A percentile compares a stretch with the other conserved stretches of the same genome.
These are phyloP conservation scores for Fusarium subtropicale DNA, from an alignment of 2,329 filamentous ascomycete genomes.

Conservation along the genomic window DNA sequence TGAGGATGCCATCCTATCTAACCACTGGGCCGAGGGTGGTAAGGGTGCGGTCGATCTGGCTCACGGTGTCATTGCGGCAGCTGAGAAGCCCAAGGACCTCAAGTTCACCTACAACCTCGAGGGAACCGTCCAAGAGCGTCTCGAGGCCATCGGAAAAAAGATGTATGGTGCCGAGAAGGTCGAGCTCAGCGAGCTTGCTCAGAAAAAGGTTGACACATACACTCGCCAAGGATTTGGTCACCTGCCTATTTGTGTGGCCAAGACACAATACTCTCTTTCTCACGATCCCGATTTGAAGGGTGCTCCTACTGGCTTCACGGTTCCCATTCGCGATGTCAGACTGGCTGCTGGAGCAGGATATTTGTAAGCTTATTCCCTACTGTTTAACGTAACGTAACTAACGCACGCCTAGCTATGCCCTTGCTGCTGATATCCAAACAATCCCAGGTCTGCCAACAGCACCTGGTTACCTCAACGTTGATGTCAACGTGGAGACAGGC, in stretches of 20 bases:
- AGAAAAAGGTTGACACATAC: slow-evolving; percentile 97
- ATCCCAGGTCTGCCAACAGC: slow-evolving; percentile 96
- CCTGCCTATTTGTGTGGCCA: slow-evolving; percentile 94
- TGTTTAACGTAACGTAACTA: slow-evolving; percentile 48
- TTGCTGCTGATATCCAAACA: slow-evolving; percentile 97
- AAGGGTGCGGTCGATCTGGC: slow-evolving; percentile 90
- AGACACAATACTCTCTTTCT: slow-evolving; percentile 97
- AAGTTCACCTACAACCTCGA: slow-evolving; percentile 86
- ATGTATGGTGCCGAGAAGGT: slow-evolving; percentile 95
- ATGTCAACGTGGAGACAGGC: slow-evolving; percentile 83
- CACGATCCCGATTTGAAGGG: slow-evolving; percentile 96
- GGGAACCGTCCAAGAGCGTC: slow-evolving; percentile 85
- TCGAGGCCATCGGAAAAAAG: slow-evolving; percentile 87
- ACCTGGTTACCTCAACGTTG: slow-evolving; percentile 94
- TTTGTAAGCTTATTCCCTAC: slow-evolving; percentile 66
- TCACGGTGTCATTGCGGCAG: slow-evolving; percentile 84
- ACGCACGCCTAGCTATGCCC: slow-evolving; percentile 74
- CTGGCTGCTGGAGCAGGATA: slow-evolving; percentile 96
- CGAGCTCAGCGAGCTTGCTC: slow-evolving; percentile 92
- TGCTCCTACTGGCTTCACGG: slow-evolving; percentile 91
- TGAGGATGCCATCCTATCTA: slow-evolving; percentile 91
- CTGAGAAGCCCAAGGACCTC: slow-evolving; percentile 86
- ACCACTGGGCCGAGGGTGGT: slow-evolving; percentile 97
- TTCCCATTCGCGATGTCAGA: slow-evolving; percentile 93
- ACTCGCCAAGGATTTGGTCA: slow-evolving; percentile 91